Evolutionary conservation across 1,284 basidiomycete genomes (phyloP).

Genomic region (Ceratobasidium theobromae): DNA sequence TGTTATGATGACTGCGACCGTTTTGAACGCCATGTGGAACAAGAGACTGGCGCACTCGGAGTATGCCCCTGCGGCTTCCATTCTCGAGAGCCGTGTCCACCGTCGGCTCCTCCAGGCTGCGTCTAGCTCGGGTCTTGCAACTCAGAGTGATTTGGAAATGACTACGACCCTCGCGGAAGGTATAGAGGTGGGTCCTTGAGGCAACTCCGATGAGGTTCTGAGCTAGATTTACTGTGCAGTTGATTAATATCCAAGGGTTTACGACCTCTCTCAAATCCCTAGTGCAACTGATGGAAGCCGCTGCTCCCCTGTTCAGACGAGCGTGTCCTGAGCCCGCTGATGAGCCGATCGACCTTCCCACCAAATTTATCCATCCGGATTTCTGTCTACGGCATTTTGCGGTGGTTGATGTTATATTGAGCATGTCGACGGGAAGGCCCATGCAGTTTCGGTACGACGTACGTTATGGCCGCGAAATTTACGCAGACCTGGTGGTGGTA

Average conservation of each 20-base stretch:
- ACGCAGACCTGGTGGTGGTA: background rate
- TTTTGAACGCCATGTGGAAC: background rate
- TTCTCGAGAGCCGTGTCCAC: background rate
- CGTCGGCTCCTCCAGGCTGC: background rate
- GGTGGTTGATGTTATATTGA: slow-evolving; percentile 5
- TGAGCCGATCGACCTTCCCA: background rate
- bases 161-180: background rate
- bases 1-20: background rate
- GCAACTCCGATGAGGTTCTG: background rate
- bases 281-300: background rate
- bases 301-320: background rate
- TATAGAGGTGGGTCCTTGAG: background rate
- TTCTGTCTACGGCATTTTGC: slow-evolving; percentile 3
- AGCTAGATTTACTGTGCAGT: background rate
- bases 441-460: slow-evolving; percentile 16
- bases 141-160: background rate
- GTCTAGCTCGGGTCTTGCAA: background rate
- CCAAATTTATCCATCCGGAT: slow-evolving; percentile 7
- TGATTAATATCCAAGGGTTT: slow-evolving; percentile 5
- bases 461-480: background rate
- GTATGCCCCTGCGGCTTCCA: background rate
- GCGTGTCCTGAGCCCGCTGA: background rate
- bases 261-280: background rate
- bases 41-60: background rate
- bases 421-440: background rate